Evolutionary conservation across 2,329 filamentous ascomycete species (phyloP).

Genomic region (Penicillium concentricum): DNA sequence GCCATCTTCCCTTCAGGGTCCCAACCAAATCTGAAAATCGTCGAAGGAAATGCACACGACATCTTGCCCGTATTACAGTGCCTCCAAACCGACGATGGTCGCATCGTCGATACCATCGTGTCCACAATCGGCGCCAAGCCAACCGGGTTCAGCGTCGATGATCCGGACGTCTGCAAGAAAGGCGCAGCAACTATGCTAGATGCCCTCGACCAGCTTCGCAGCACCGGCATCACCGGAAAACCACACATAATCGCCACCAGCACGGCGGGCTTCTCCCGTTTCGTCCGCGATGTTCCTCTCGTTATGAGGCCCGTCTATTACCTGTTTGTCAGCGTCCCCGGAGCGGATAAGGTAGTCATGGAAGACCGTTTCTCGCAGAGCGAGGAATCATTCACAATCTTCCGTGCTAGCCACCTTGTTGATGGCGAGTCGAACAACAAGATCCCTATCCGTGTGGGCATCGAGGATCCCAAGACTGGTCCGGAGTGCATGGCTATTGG

Average conservation of each 20-base stretch:
- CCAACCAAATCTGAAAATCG: constrained; percentile 45
- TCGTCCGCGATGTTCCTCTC: constrained; percentile 33
- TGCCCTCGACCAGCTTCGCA: constrained; percentile 16
- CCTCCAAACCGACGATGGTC: constrained; percentile 23
- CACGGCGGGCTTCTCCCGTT: constrained; percentile 34
- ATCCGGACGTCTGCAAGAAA: constrained; percentile 36
- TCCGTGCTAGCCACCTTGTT: constrained; percentile 36
- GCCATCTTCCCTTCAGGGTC: constrained; percentile 40
- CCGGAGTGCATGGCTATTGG: constrained; percentile 32
- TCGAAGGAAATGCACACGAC: constrained; percentile 50
- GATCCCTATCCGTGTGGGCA: constrained; percentile 21
- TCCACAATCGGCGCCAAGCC: constrained; percentile 48
- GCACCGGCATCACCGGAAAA: constrained; percentile 20
- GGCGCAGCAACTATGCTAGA: constrained; percentile 29
- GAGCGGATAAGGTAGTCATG: constrained; percentile 41
- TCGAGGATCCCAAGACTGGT: constrained; percentile 30
- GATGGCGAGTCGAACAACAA: constrained; percentile 28
- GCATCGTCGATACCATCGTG: constrained; percentile 45
- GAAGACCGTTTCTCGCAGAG: constrained; percentile 28
- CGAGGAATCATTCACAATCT: constrained; percentile 24
- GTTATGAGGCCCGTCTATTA: constrained; percentile 35
- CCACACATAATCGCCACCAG: constrained; percentile 33
- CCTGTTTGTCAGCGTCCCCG: constrained; percentile 29
- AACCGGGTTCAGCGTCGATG: constrained; percentile 31
- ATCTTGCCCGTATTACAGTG: constrained; percentile 40